phyloP scores from a whole-genome alignment of 148 eudicot species.

The Bassia scoparia region DNA sequence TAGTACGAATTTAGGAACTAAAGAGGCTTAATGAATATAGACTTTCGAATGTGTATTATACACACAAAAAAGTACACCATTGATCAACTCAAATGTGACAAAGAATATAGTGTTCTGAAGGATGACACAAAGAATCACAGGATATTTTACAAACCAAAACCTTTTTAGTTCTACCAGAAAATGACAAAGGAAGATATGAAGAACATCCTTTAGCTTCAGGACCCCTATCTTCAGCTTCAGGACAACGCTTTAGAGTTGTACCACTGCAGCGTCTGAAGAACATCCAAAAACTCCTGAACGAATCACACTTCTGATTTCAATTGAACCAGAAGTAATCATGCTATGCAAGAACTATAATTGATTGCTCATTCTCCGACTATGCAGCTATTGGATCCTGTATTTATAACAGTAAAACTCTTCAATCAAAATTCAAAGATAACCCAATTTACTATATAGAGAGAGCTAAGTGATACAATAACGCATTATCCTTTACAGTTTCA shows the following conservation, averaged over 20 bases:
- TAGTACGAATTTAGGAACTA: background rate
- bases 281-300: background rate
- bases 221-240: slow-evolving; percentile 8
- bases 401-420: background rate
- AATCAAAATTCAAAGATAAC: background rate
- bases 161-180: slow-evolving; percentile 3
- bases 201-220: slow-evolving; percentile 14
- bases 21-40: background rate
- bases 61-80: background rate
- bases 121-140: background rate
- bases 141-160: slow-evolving; percentile 7
- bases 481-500: background rate
- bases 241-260: background rate
- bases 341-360: background rate
- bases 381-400: slow-evolving; percentile 49
- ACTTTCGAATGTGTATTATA: background rate
- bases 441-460: background rate
- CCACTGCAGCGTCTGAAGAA: background rate
- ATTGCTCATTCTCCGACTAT: background rate
- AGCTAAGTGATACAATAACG: background rate
- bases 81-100: background rate
- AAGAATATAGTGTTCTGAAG: background rate
- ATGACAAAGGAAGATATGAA: slow-evolving; percentile 16
- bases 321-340: background rate
- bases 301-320: slow-evolving; percentile 3